Percentiles rank a stretch among this genome's conserved stretches.
Evolutionary conservation across 495 filamentous ascomycete genomes (phyloP).

Genomic region (Podospora didyma): DNA sequence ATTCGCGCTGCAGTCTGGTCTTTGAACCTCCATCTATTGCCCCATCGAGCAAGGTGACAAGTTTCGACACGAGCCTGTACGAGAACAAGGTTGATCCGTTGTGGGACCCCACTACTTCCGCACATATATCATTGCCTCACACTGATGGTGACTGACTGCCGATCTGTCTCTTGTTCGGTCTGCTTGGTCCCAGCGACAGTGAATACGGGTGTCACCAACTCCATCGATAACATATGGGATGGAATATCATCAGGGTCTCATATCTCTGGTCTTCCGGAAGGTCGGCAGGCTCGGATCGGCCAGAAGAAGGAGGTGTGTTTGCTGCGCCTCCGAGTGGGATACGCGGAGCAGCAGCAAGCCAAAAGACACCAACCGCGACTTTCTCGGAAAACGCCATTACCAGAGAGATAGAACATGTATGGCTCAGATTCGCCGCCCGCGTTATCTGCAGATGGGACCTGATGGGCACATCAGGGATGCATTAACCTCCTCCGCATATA

Average conservation of each 20-base stretch:
- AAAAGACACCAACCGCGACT: not conserved
- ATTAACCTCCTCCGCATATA: not conserved
- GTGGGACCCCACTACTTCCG: not conserved
- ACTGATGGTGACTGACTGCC: not conserved
- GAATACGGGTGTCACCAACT: not conserved
- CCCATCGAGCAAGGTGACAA: not conserved
- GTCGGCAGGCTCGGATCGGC: not conserved
- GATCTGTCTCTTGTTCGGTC: not conserved
- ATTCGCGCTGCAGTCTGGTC: not conserved
- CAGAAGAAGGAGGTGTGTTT: not conserved
- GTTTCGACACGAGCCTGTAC: not conserved
- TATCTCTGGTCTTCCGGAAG: not conserved
- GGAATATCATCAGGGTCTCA: not conserved
- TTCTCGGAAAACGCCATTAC: not conserved
- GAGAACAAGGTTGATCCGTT: not conserved
- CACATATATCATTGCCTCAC: not conserved
- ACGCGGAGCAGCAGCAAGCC: not conserved
- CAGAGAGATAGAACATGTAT: not conserved
- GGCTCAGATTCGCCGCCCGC: not conserved
- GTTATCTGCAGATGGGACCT: not conserved
- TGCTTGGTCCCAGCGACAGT: not conserved
- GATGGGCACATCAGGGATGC: not conserved
- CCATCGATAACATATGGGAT: no score
- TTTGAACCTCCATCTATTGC: not conserved
- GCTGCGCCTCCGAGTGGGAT: conserved; percentile 12